These are phyloP conservation scores for Mortierella polycephala DNA, from an alignment of 371 early-diverging fungal species.

Conservation along the genomic window DNA sequence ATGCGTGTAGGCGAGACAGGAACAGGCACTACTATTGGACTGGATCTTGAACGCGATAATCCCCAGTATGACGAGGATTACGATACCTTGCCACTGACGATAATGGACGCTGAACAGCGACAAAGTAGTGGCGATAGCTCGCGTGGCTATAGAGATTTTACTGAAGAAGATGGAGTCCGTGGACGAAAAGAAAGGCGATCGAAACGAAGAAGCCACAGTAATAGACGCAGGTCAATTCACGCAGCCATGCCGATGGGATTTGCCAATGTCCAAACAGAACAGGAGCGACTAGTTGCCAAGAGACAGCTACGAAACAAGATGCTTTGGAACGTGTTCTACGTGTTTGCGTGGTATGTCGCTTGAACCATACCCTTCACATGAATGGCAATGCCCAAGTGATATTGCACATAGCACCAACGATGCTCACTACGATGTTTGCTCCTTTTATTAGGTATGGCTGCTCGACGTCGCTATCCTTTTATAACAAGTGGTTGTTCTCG, in stretches of 20 bases:
- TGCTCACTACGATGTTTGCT: neutral
- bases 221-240: constrained; percentile 9
- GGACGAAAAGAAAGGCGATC: neutral
- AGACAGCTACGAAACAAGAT: constrained; percentile 28
- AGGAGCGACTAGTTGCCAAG: constrained; percentile 40
- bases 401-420: too few relatives aligned
- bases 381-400: too few relatives aligned
- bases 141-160: too few relatives aligned
- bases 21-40: constrained; percentile 31
- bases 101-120: neutral
- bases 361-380: too few relatives aligned
- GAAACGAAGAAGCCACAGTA: neutral
- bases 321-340: constrained; percentile 44
- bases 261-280: constrained; percentile 28
- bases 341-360: constrained; percentile 39
- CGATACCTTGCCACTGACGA: constrained; percentile 14
- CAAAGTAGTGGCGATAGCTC: too few relatives aligned
- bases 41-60: constrained; percentile 18
- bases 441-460: constrained; percentile 28
- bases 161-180: neutral
- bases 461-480: constrained; percentile 80
- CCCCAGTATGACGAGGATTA: constrained; percentile 5
- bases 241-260: constrained; percentile 12
- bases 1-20: constrained; percentile 37
- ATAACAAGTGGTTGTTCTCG: constrained; percentile 93